phyloP scores from a whole-genome alignment of 208 protist genomes.

The Leishmania gerbilli region DNA sequence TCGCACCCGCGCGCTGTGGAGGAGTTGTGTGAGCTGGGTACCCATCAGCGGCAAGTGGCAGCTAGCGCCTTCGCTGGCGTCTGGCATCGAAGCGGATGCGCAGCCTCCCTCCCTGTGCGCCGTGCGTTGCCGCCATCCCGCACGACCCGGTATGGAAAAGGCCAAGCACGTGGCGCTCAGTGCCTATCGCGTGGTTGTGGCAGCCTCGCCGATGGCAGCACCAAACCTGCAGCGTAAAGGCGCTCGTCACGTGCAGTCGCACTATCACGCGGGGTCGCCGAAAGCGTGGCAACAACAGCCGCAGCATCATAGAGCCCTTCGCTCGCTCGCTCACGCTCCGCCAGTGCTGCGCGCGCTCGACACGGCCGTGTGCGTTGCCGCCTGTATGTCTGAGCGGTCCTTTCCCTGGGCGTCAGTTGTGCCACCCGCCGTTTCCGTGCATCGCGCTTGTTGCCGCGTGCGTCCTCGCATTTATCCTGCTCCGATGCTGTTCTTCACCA shows the following conservation, averaged over 20 bases:
- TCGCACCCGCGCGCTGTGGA: too few relatives aligned
- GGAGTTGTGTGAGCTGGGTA: too few relatives aligned
- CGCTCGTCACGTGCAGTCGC: background rate
- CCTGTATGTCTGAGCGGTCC: background rate
- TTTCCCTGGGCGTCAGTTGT: background rate
- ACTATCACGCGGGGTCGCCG: too few relatives aligned
- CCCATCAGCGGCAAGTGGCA: background rate
- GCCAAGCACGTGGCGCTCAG: background rate
- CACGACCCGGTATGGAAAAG: background rate
- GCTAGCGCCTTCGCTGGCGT: background rate
- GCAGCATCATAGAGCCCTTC: background rate
- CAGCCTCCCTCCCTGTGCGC: background rate
- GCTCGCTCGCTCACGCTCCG: background rate
- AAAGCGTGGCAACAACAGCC: background rate
- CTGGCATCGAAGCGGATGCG: background rate
- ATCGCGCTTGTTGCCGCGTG: background rate
- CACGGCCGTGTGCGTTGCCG: background rate
- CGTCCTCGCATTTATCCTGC: background rate
- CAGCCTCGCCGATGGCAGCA: background rate
- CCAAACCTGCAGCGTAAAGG: background rate
- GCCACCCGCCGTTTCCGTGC: background rate
- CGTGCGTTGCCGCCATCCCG: background rate
- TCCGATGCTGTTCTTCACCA: too few relatives aligned
- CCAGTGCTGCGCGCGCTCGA: background rate
- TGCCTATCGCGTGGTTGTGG: background rate